Evolutionary conservation across 352 stramenopile genomes (phyloP).

Genomic region (Pythium folliculosum): DNA sequence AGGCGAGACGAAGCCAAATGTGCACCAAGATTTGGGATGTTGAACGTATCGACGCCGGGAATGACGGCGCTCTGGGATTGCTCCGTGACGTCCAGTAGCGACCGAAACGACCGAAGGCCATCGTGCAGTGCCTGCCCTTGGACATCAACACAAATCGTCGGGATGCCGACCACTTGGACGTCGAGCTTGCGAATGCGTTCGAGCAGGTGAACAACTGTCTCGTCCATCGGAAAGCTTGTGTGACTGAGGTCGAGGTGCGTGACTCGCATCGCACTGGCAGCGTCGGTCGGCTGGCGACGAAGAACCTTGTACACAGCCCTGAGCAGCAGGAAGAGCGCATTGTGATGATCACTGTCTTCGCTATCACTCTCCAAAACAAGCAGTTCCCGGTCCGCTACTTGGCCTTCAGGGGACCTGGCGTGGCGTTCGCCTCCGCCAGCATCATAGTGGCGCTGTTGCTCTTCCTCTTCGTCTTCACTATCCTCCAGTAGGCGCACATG

Average conservation of each 20-base stretch:
- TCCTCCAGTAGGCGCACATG: no score
- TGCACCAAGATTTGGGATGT: neutral
- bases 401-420: no score
- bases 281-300: neutral
- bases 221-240: neutral
- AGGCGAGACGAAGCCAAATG: neutral
- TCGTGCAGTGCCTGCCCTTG: neutral
- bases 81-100: neutral
- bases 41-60: neutral
- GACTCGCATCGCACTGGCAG: neutral
- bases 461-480: no score
- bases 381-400: no score
- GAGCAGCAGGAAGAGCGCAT: neutral
- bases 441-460: no score
- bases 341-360: no score
- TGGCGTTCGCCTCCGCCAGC: no score
- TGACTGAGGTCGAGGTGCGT: neutral
- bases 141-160: neutral
- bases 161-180: neutral
- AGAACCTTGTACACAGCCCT: neutral
- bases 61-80: neutral
- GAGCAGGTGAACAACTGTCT: neutral
- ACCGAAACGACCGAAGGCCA: neutral
- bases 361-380: no score
- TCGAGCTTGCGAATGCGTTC: neutral